A percentile compares a stretch with the other conserved stretches of the same genome.
phyloP scores from a whole-genome alignment of 805 yeast species.

The Saturnispora besseyi region DNA sequence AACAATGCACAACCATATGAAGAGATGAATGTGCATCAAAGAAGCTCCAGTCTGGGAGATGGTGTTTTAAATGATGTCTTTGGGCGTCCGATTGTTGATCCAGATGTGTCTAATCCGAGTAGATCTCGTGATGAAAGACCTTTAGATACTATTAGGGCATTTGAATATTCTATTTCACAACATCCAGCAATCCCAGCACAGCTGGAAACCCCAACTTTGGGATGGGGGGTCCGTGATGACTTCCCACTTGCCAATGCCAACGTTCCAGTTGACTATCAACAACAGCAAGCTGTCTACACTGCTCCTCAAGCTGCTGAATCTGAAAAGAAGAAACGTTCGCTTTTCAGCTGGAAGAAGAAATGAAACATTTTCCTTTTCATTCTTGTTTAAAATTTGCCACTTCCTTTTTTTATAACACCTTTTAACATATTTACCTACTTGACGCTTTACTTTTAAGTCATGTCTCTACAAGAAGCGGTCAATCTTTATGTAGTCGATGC shows the following conservation, averaged over 20 bases:
- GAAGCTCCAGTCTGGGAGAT: slow-evolving; percentile 27
- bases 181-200: slow-evolving; percentile 73
- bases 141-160: slow-evolving; percentile 85
- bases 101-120: slow-evolving; percentile 90
- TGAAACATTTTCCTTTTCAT: not conserved
- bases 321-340: slow-evolving; percentile 64
- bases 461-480: not conserved
- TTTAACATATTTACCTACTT: not conserved
- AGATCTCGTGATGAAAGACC: slow-evolving; percentile 94
- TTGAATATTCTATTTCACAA: slow-evolving; percentile 91
- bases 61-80: slow-evolving; percentile 68
- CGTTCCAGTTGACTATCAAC: slow-evolving; percentile 24
- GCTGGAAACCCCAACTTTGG: slow-evolving; percentile 67
- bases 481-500: not conserved
- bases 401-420: not conserved
- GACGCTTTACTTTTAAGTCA: too few relatives aligned
- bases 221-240: slow-evolving; percentile 80
- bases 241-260: slow-evolving; percentile 47
- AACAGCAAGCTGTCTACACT: slow-evolving; percentile 33
- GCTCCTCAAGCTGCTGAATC: slow-evolving; percentile 41
- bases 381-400: not conserved
- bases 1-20: slow-evolving; percentile 96
- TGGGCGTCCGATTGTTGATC: slow-evolving; percentile 68
- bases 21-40: slow-evolving; percentile 34
- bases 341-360: slow-evolving; percentile 57